Evolutionary conservation across 2,329 filamentous ascomycete genomes (phyloP), one percentile per base, ranked within the genome.

Genomic region (Cercospora canescens): DNA sequence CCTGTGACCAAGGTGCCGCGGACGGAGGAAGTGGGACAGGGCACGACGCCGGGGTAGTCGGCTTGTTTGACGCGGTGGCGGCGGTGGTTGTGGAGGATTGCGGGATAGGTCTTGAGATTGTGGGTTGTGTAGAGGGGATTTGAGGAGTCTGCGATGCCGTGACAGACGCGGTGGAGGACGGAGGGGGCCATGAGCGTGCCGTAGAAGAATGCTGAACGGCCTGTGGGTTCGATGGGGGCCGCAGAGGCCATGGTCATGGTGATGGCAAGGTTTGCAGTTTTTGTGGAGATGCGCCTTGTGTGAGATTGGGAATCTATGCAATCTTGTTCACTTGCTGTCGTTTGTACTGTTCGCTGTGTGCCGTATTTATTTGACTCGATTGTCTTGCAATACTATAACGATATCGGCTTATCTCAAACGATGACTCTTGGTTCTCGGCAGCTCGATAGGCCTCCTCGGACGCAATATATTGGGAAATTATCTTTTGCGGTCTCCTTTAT

Each of bases 91-190:
- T 89, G 86, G 0, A 98, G 85, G n/a, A 96, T 81, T 14, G 94
- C 94, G 0, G 93, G 91, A 0, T 84, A 84, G 76, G 93, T 86
- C 68, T 87, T 87, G 37, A 94, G 81, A 55, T 86, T 79, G 67
- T 76, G 72, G 45, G 69, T 65, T 54, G 68, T 63, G 65, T 79
- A 81, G 75, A 85, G 84, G 69, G 81, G 84, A 77, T 77, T 83
- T 74, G 77, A 85, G 37, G 74, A 86, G 74, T 68, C 84, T 16
- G 81, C 77, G 8, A 80, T 79, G 70, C 88, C 87, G 79, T 94
- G 92, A 78, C 92, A 92, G 50, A 97, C 93, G 35, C 91, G 90
- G 80, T 91, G 90, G 72, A 98, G 92, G 73, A 98, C 89, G 74
- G 91, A 87, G 0, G 91, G 88, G n/a, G 90, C 91, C 93, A 97